Evolutionary conservation across 2,329 filamentous ascomycete species (phyloP).

Genomic region (Epichloe amarillans): DNA sequence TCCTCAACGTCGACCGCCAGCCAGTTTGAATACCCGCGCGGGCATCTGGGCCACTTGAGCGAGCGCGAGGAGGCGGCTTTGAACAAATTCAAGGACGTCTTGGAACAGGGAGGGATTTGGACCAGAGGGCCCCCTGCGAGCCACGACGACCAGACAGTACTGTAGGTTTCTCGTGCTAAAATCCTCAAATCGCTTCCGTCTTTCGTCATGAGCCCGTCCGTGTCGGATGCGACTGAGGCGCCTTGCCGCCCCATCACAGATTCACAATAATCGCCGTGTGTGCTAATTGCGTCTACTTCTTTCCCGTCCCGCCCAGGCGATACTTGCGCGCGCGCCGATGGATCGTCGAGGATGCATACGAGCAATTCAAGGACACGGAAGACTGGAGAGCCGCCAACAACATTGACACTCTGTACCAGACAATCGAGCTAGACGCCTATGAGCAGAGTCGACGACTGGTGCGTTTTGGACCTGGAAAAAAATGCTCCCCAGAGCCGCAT

Average conservation of each 20-base stretch:
- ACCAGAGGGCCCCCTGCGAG: constrained; percentile 43
- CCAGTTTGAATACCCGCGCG: constrained; percentile 50
- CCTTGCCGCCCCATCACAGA: too few relatives aligned
- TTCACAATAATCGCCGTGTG: too few relatives aligned
- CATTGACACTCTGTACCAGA: constrained; percentile 68
- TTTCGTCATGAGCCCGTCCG: background rate
- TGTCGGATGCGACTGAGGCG: background rate
- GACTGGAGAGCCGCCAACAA: constrained; percentile 73
- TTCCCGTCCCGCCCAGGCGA: constrained; percentile 39
- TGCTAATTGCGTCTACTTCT: constrained; percentile 6
- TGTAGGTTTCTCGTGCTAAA: constrained; percentile 35
- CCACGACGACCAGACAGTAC: constrained; percentile 60
- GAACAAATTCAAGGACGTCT: constrained; percentile 55
- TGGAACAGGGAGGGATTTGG: constrained; percentile 53
- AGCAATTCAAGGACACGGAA: constrained; percentile 79
- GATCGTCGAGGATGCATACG: constrained; percentile 60
- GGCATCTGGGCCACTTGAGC: constrained; percentile 70
- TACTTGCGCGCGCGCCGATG: constrained; percentile 80
- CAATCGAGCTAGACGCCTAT: constrained; percentile 74
- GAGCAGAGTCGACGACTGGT: constrained; percentile 69
- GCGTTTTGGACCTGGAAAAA: constrained; percentile 14
- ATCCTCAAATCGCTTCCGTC: background rate
- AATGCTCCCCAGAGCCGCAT: too few relatives aligned
- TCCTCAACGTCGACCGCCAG: constrained; percentile 17
- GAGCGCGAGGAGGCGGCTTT: constrained; percentile 55